Conservation (phyloP, 495 filamentous ascomycete species). For the Neurospora sp. region DNA sequence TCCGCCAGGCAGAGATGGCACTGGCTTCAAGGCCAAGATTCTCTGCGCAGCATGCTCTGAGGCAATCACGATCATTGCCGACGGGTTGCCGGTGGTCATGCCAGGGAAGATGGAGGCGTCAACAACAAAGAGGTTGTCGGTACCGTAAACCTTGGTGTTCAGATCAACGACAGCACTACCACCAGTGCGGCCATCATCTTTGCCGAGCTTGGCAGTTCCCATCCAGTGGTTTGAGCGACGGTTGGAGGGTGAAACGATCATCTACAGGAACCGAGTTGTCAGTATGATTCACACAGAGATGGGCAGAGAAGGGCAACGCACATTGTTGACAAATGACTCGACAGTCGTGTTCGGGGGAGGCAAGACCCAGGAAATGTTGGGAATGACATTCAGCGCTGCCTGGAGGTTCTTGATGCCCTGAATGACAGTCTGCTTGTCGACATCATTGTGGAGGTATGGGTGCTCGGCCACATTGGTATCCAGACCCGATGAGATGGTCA, state of each 20-base stretch:
- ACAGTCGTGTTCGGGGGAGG: conserved; percentile 45
- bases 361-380: conserved; percentile 43
- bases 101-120: conserved; percentile 57
- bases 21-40: conserved; percentile 12
- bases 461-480: conserved; percentile 40
- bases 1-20: not conserved
- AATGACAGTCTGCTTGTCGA: conserved; percentile 41
- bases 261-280: conserved; percentile 3
- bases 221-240: conserved; percentile 65
- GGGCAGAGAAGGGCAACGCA: conserved; percentile 1
- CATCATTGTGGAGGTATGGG: conserved; percentile 42
- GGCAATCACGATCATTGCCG: conserved; percentile 47
- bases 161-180: conserved; percentile 60
- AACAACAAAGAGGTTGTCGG: conserved; percentile 57
- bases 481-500: conserved; percentile 45
- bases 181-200: conserved; percentile 50
- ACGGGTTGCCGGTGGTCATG: conserved; percentile 50
- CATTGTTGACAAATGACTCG: conserved; percentile 40
- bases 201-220: conserved; percentile 49
- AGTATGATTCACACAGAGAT: not conserved
- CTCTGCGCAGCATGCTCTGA: conserved; percentile 43
- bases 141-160: conserved; percentile 63
- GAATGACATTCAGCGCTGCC: conserved; percentile 40
- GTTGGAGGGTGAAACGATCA: conserved; percentile 43
- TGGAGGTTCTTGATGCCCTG: conserved; percentile 51